A percentile compares a stretch with the other conserved stretches of the same genome.
Evolutionary conservation across 2,329 filamentous ascomycete species (phyloP).

Genomic region (Fusarium humuli): DNA sequence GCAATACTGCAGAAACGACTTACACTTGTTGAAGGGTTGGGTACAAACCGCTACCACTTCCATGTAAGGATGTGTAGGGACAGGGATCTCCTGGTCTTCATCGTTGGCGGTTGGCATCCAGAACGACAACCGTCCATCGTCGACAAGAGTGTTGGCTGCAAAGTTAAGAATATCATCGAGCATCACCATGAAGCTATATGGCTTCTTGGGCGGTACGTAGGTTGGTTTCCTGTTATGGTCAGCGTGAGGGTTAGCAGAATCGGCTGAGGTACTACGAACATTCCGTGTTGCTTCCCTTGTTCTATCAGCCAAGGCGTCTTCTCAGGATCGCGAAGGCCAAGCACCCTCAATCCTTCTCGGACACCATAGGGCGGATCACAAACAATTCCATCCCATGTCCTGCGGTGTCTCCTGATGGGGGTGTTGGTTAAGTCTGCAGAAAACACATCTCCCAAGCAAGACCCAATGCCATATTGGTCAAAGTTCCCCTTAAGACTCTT

Average conservation of each 20-base stretch:
- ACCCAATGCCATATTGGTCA: conserved; percentile 78
- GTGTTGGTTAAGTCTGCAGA: conserved; percentile 89
- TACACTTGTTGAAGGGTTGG: conserved; percentile 91
- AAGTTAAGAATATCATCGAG: conserved; percentile 91
- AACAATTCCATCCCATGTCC: conserved; percentile 87
- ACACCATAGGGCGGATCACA: conserved; percentile 98
- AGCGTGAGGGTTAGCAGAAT: conserved; percentile 7
- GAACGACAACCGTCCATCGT: conserved; percentile 84
- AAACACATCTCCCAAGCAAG: conserved; percentile 80
- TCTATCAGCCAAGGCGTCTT: conserved; percentile 71
- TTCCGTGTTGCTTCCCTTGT: conserved; percentile 76
- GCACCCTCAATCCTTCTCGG: conserved; percentile 87
- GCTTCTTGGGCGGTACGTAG: conserved; percentile 88
- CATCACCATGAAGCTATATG: conserved; percentile 92
- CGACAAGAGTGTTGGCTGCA: conserved; percentile 79
- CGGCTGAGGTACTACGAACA: conserved; percentile 61
- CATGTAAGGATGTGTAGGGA: conserved; percentile 81
- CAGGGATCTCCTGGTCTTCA: conserved; percentile 78
- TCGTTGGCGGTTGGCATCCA: conserved; percentile 97
- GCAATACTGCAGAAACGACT: conserved; percentile 39
- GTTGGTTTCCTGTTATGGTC: conserved; percentile 58
- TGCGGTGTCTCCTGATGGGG: conserved; percentile 69
- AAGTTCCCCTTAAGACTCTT: conserved; percentile 77
- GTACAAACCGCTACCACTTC: conserved; percentile 80
- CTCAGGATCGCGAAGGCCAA: conserved; percentile 78